Base-by-base conservation (phyloP, 331 rosid species). In the Arachis monticola region DNA sequence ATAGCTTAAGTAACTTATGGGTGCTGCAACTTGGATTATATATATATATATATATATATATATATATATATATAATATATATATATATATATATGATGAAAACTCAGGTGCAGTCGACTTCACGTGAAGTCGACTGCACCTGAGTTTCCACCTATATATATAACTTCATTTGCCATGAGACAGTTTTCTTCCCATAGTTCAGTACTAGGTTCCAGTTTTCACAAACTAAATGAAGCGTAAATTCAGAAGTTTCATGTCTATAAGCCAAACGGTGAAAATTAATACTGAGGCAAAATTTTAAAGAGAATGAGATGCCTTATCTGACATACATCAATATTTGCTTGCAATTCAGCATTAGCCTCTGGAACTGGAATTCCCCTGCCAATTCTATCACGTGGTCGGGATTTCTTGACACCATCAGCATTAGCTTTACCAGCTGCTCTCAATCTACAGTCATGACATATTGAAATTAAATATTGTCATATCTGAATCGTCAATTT, bases 311-410 rank as follows among this genome's bases (percentile, higher is more conserved):
- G 57, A 67, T 48, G 63, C 57, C 45, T 79, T 60, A 79, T 46
- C 50, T 53, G 70, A 73, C 90, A 60, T 90, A 95, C 99, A 80
- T 95, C 99, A 62, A 95, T 88, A 73, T 95, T 95, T 76, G 88
- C 89, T 83, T 92, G 99, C 82, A 92, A 88, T 83, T 95, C 99
- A 38, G 97, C 98, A 81, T 95, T 89, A 64, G 97, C 99, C 70
- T 90, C 97, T 62, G 90, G 98, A 79, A 84, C 92, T 38, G 97
- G 91, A 78, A 88, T 76, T 76, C 90, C 97, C 83, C 97, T 89
- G 17, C 82, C 86, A 70, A 78, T 80, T 72, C 98, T 88, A 46
- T 95, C 98, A 1, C 97, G 93, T 10, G 92, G 84, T 17, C 97
- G 92, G 45, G 97, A 85, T 84, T 82, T 88, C 93, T 87, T 90